These are phyloP conservation scores for Malania oleifera DNA, from an alignment of 164 flowering plant species.

Conservation along the genomic window DNA sequence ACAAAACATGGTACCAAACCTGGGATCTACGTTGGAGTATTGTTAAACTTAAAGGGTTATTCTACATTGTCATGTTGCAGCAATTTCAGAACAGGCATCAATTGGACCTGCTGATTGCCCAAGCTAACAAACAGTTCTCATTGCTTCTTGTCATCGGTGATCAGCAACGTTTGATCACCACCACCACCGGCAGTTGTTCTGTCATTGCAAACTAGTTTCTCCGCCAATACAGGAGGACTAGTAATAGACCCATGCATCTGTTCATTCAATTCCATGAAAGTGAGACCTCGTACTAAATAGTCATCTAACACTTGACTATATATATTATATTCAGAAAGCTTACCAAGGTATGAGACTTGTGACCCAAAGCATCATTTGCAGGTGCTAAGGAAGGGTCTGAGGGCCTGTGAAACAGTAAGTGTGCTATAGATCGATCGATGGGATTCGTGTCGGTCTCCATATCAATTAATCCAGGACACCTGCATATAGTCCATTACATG, in stretches of 20 bases:
- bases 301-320: too few species aligned
- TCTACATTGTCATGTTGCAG: conserved; percentile 13
- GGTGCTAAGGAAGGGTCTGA: conserved; percentile 30
- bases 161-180: conserved; percentile 19
- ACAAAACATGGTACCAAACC: conserved; percentile 16
- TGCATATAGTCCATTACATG: conserved; percentile 13
- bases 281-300: background rate
- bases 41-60: conserved; percentile 1
- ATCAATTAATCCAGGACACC: conserved; percentile 51
- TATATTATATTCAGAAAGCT: conserved; percentile 16
- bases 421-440: conserved; percentile 83
- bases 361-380: conserved; percentile 25
- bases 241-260: conserved; percentile 31
- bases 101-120: background rate
- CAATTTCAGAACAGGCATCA: conserved; percentile 6
- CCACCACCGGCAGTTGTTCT: conserved; percentile 16
- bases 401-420: conserved; percentile 73
- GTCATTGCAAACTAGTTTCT: conserved; percentile 26
- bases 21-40: conserved; percentile 12
- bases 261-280: conserved; percentile 2
- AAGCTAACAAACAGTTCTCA: conserved; percentile 11
- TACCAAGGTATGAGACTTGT: conserved; percentile 38
- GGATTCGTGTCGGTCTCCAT: conserved; percentile 87
- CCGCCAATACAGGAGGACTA: conserved; percentile 26
- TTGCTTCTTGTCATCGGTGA: conserved; percentile 9